A percentile compares a stretch with the other conserved stretches of the same genome.
Conservation (phyloP, 169 alveolate genomes). For the Eimeria brunetti region DNA sequence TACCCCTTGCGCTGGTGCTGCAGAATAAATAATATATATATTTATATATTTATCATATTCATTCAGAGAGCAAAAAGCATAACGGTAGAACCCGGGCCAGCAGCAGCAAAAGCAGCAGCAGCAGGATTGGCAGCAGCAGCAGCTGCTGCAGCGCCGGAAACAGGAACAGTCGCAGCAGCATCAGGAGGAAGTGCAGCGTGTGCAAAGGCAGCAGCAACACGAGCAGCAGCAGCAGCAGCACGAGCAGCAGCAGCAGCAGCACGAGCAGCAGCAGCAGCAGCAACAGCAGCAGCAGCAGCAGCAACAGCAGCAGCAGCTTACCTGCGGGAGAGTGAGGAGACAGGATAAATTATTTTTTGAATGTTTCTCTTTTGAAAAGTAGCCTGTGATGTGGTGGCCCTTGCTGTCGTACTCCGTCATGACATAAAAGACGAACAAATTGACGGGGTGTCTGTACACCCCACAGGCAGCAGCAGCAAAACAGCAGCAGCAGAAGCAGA, state of each 20-base stretch:
- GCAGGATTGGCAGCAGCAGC: neutral
- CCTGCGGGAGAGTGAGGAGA: constrained; percentile 93
- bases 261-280: constrained; percentile 28
- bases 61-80: too few relatives aligned
- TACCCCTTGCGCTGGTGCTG: constrained; percentile 95
- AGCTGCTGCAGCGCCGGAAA: neutral
- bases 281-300: neutral
- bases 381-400: constrained; percentile 95
- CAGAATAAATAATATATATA: neutral
- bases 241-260: neutral
- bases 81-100: neutral
- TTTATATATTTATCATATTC: neutral
- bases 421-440: constrained; percentile 95
- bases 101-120: neutral
- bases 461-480: neutral
- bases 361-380: constrained; percentile 94
- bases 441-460: constrained; percentile 87
- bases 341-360: constrained; percentile 94
- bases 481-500: neutral
- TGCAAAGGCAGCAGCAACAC: neutral
- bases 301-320: constrained; percentile 51
- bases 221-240: neutral
- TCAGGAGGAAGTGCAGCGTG: constrained; percentile 5
- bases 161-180: neutral
- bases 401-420: constrained; percentile 93